phyloP scores from a whole-genome alignment of 1,284 basidiomycete genomes.

The Leccinum olivaceoglutinosum region DNA sequence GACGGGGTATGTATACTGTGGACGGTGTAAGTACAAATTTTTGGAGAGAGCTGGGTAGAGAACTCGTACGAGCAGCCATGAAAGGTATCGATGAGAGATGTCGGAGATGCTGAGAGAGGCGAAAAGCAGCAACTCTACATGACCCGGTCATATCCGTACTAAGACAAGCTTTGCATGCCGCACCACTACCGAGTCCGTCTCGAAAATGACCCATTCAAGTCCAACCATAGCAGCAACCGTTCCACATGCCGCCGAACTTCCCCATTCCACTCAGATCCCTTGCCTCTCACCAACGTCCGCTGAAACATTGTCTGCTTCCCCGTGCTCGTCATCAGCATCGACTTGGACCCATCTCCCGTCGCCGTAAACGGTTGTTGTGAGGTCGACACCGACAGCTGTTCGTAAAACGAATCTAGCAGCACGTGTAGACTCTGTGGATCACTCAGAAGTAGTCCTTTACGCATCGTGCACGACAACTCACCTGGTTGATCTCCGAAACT shows the following conservation, averaged over 20 bases:
- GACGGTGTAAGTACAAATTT: constrained; percentile 5
- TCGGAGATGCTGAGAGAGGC: constrained; percentile 57
- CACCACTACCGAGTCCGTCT: constrained; percentile 29
- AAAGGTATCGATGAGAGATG: constrained; percentile 39
- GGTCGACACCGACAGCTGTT: constrained; percentile 69
- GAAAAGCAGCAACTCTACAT: constrained; percentile 32
- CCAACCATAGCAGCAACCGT: constrained; percentile 73
- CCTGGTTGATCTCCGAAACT: constrained; percentile 73
- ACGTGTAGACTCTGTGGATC: constrained; percentile 49
- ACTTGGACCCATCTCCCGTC: constrained; percentile 61
- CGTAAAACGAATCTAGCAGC: constrained; percentile 69
- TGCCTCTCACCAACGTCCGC: constrained; percentile 41
- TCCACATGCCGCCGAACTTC: constrained; percentile 78
- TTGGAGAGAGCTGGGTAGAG: constrained; percentile 4
- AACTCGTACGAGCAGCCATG: constrained; percentile 54
- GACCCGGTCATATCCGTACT: constrained; percentile 28
- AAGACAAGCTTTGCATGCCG: neutral
- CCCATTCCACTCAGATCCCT: constrained; percentile 50
- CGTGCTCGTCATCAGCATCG: constrained; percentile 56
- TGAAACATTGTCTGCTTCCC: constrained; percentile 52
- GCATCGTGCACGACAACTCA: constrained; percentile 25
- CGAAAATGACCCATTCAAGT: constrained; percentile 81
- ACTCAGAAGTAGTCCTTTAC: constrained; percentile 2
- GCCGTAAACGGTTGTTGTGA: constrained; percentile 62
- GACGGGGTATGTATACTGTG: constrained; percentile 68